Conservation (phyloP, 345 rosid genomes). For the Limnanthes douglasii region DNA sequence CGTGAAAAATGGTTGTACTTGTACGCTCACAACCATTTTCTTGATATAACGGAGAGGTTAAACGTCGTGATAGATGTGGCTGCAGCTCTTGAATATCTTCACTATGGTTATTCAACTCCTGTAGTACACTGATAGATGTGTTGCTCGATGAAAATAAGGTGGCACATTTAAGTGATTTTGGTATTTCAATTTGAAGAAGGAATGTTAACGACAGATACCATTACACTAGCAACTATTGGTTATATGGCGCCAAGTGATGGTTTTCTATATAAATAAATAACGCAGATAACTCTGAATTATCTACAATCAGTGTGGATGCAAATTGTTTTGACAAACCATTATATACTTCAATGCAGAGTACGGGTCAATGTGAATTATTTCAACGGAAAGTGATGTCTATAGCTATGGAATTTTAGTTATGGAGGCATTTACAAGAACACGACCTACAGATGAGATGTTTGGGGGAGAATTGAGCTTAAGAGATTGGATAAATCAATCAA, state of each 20-base stretch:
- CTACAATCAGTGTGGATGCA: slow-evolving; percentile 6
- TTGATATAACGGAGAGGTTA: not conserved
- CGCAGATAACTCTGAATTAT: too few species aligned
- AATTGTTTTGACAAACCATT: too few species aligned
- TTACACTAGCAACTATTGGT: not conserved
- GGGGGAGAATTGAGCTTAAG: too few species aligned
- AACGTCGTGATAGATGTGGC: too few species aligned
- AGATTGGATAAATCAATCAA: slow-evolving; percentile 3
- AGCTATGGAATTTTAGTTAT: slow-evolving; percentile 7
- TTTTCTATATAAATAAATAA: not conserved
- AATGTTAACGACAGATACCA: not conserved
- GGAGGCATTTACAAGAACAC: slow-evolving; percentile 11
- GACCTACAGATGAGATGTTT: too few species aligned
- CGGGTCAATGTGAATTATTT: slow-evolving; percentile 9
- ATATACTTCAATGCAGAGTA: too few species aligned
- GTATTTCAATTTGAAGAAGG: not conserved
- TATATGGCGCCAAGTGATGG: slow-evolving; percentile 7
- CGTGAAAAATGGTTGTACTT: slow-evolving; percentile 8
- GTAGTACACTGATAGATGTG: slow-evolving; percentile 1
- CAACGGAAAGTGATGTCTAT: slow-evolving; percentile 1
- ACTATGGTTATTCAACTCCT: too few species aligned
- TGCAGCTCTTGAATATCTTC: too few species aligned
- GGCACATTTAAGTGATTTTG: too few species aligned
- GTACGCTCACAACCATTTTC: not conserved
- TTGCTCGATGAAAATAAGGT: too few species aligned